Evolutionary conservation across 768 basidiomycete genomes (phyloP), one percentile per base, ranked within the genome.

Genomic region (Lactarius sanguifluus): DNA sequence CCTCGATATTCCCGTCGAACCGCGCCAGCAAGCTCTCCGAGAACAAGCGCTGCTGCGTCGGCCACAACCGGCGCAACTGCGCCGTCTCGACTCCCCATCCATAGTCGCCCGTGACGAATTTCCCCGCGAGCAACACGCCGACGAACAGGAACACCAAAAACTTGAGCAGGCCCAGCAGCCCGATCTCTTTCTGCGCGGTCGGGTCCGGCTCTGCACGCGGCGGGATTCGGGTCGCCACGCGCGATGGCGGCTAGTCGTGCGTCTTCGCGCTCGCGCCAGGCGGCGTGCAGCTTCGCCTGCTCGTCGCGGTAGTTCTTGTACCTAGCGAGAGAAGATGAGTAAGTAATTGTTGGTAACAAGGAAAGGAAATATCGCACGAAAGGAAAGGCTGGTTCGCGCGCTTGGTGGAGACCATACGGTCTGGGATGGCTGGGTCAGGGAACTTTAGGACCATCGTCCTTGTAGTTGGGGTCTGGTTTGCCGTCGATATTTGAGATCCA

Each of bases 91-190:
- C 23, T 0, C 94, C 92, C 93, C 94, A 97, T 25, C 86, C 77
- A 74, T 86, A 92, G 73, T 88, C 92, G n/a, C 89, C 91, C 0
- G 92, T 92, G 73, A 96, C 79, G 77, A 96, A 94, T 74, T 90
- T 90, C 62, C 94, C 89, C 41, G 87, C 82, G 36, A 92, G 79
- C 1, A 85, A 72, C 45, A 83, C 66, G 67, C 86, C 76, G 59
- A 91, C 70, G 25, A 86, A 61, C 2, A 84, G 59, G 69, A 85
- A 83, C 58, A 90, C 65, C 43, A 91, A 69, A 74, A 92, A 88
- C 75, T 90, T 92, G 73, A 93, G 76, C 57, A 93, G 73, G 28
- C 85, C 88, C 38, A 83, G 73, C 45, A 86, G 67, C 58, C 86
- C 88, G 55, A 93, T 82, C 76, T 90, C 89, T 66, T 80, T 79